Base-by-base conservation (phyloP, 805 yeast genomes). In the Yamadazyma tumulicola region DNA sequence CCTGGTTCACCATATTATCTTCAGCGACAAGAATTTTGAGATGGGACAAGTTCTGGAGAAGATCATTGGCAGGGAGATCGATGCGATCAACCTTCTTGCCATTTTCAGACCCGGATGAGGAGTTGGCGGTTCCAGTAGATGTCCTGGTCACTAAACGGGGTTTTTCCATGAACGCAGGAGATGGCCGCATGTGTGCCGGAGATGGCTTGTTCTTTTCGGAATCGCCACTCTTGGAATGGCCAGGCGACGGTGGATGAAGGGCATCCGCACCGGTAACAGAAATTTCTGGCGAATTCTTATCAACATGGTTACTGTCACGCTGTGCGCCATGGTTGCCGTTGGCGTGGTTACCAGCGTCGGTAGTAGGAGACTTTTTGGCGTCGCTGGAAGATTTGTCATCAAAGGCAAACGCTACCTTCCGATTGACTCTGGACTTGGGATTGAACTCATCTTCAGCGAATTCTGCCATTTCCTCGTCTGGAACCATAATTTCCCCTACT, bases 1-100 rank as follows among this genome's bases (percentile, higher is more conserved):
- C 96, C 57, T 91, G 97, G 54, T 93, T 93, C 7, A 93, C 97
- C 45, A 73, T 65, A 52, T 93, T 93, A 51, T 93, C 98, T 53
- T 93, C 98, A 0, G 96, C 97, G 11, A 93, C 91, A 30, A 93
- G 66, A 15, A 93, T 79, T 33, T 70, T 62, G 34, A 70, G 45
- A 28, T 62, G 62, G 1, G 57, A 47, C 21, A 60, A 46, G 28
- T 32, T 41, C 22, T 38, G 38, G 3, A 41, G 19, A 11, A 42
- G 24, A 21, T 42, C 41, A 9, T 18, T 26, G 11, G 24, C n/a
- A 22, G 23, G 14, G 10, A 19, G 5, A 12, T 37, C 42, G n/a
- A 31, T n/a, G 13, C 31, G 35, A 24, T 41, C 40, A 21, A 21
- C 11, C 23, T 21, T 21, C n/a, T n/a, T 21, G 17, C 34, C 32